Conservation (phyloP, 495 filamentous ascomycete species). For the Hyphodiscus hymeniophilus region DNA sequence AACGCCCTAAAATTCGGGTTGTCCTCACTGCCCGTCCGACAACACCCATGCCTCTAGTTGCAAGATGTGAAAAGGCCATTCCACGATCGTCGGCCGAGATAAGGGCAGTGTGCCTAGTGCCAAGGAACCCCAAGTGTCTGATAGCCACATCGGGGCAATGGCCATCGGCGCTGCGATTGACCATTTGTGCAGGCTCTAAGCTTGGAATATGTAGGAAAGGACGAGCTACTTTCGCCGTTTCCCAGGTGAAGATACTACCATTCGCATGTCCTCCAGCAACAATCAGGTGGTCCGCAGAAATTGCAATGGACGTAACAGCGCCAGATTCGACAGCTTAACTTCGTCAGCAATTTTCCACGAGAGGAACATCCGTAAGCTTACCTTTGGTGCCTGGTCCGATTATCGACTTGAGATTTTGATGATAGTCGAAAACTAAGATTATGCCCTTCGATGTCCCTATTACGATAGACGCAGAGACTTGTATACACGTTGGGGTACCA, state of each 20-base stretch:
- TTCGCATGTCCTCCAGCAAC: conserved; percentile 83
- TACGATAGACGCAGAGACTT: conserved; percentile 82
- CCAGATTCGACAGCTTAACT: conserved; percentile 81
- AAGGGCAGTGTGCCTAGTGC: conserved; percentile 88
- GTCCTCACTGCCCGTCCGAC: conserved; percentile 82
- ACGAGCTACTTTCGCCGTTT: conserved; percentile 66
- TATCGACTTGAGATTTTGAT: conserved; percentile 86
- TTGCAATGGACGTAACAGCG: conserved; percentile 74
- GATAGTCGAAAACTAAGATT: conserved; percentile 92
- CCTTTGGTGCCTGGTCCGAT: conserved; percentile 94
- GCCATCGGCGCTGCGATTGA: conserved; percentile 63
- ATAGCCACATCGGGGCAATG: conserved; percentile 70
- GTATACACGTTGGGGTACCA: conserved; percentile 82
- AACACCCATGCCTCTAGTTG: conserved; percentile 81
- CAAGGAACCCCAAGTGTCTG: conserved; percentile 90
- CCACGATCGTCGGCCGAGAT: conserved; percentile 93
- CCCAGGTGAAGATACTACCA: conserved; percentile 96
- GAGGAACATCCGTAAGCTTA: conserved; percentile 28
- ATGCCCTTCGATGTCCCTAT: conserved; percentile 91
- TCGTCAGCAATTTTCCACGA: conserved; percentile 18
- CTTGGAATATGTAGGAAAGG: conserved; percentile 88
- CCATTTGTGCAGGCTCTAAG: conserved; percentile 54
- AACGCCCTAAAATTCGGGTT: conserved; percentile 83
- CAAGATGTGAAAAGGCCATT: conserved; percentile 97
- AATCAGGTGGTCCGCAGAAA: conserved; percentile 90